Percentiles rank a stretch among this genome's conserved stretches.
These are phyloP conservation scores for Globisporangium perplexum DNA, from an alignment of 352 stramenopile species.

Conservation along the genomic window DNA sequence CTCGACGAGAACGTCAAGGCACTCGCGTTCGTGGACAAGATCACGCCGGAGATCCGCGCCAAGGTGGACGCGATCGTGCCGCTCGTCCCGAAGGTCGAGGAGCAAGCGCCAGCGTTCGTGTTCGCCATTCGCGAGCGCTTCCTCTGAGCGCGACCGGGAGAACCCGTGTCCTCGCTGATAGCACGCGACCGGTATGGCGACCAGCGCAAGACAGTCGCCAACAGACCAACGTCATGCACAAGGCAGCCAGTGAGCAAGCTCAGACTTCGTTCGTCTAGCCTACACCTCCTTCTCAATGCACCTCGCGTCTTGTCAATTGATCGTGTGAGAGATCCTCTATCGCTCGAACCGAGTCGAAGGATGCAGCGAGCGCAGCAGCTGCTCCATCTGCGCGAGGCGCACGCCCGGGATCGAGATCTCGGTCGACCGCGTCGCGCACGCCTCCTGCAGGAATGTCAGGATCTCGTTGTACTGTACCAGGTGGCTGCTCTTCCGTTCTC, in stretches of 20 bases:
- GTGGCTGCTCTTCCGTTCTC: conserved; percentile 6
- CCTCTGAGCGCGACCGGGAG: too few species aligned
- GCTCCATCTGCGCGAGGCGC: conserved; percentile 40
- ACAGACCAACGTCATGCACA: too few species aligned
- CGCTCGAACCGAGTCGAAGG: neutral
- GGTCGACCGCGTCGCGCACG: conserved; percentile 15
- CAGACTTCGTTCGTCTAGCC: too few species aligned
- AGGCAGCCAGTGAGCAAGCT: too few species aligned
- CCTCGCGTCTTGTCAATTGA: too few species aligned
- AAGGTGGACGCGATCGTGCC: conserved; percentile 68
- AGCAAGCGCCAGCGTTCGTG: too few species aligned
- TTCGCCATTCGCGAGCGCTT: conserved; percentile 30
- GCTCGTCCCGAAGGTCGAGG: conserved; percentile 32
- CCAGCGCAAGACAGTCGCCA: too few species aligned
- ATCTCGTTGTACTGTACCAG: conserved; percentile 36
- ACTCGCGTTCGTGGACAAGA: conserved; percentile 53
- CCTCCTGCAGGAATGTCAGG: conserved; percentile 32
- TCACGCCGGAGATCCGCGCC: conserved; percentile 56
- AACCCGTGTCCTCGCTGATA: too few species aligned
- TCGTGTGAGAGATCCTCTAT: too few species aligned
- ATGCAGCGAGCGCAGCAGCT: conserved; percentile 35
- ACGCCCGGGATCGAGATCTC: conserved; percentile 27
- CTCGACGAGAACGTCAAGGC: conserved; percentile 75
- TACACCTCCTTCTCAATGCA: too few species aligned
- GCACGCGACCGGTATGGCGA: too few species aligned